Conservation (phyloP, 768 basidiomycete genomes). For the Holtermannia corniformis region DNA sequence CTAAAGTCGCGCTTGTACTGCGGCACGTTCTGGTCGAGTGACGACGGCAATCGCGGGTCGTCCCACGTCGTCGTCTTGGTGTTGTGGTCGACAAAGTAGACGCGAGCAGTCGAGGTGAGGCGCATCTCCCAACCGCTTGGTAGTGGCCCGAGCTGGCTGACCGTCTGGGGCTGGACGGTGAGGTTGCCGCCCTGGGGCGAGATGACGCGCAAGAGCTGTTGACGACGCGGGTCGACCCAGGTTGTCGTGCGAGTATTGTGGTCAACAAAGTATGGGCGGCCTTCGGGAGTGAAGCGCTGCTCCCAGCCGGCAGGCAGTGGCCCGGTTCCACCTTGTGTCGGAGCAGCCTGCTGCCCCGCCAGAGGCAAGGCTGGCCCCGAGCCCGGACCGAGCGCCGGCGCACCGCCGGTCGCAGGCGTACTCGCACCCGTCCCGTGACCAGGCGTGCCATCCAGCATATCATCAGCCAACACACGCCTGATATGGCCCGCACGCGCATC, state of each 20-base stretch:
- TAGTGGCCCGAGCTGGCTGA: constrained; percentile 89
- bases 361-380: constrained; percentile 13
- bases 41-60: constrained; percentile 90
- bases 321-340: constrained; percentile 68
- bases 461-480: constrained; percentile 42
- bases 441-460: constrained; percentile 39
- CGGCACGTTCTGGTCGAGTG: constrained; percentile 90
- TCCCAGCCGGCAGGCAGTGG: constrained; percentile 96
- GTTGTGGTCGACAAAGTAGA: constrained; percentile 99
- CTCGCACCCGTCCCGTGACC: constrained; percentile 15
- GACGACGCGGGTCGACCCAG: constrained; percentile 98
- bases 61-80: constrained; percentile 99
- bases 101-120: constrained; percentile 90
- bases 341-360: constrained; percentile 29
- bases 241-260: constrained; percentile 99
- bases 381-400: constrained; percentile 10
- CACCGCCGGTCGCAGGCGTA: constrained; percentile 23
- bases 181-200: constrained; percentile 77
- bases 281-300: constrained; percentile 96
- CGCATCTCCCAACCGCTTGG: constrained; percentile 99
- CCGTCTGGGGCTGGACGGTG: constrained; percentile 83
- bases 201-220: constrained; percentile 93
- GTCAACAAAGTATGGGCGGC: constrained; percentile 96
- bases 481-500: constrained; percentile 42
- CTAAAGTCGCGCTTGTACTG: constrained; percentile 99